Evolutionary conservation across 2,329 filamentous ascomycete species (phyloP).

Genomic region (Seiridium unicorne): DNA sequence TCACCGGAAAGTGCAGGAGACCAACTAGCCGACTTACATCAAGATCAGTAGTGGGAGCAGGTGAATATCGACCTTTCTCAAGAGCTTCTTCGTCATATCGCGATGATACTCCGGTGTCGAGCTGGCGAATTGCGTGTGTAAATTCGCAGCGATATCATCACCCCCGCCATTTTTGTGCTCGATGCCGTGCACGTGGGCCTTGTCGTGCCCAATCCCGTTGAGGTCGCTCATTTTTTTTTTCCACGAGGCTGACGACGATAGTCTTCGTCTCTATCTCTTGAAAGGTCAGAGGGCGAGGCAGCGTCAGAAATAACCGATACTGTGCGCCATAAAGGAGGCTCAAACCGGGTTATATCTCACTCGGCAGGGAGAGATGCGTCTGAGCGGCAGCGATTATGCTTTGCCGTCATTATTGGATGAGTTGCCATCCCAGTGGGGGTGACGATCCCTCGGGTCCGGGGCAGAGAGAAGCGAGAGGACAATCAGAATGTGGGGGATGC

Average conservation of each 20-base stretch:
- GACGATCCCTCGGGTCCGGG: constrained; percentile 4
- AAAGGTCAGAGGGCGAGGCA: no score
- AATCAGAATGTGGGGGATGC: not conserved
- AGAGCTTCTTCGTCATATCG: constrained; percentile 28
- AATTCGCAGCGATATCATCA: not conserved
- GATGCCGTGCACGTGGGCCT: not conserved
- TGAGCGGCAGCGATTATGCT: not conserved
- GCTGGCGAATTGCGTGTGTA: constrained; percentile 22
- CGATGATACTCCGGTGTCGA: constrained; percentile 26
- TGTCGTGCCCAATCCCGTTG: not conserved
- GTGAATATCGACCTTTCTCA: constrained; percentile 50
- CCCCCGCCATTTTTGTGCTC: not conserved
- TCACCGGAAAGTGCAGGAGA: no score
- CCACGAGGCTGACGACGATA: not conserved
- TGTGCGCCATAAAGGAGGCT: no score
- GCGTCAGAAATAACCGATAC: no score
- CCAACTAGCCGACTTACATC: constrained; percentile 27
- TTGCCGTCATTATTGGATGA: not conserved
- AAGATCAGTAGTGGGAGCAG: constrained; percentile 52
- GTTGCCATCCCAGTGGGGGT: not conserved
- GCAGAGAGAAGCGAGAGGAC: constrained; percentile 1
- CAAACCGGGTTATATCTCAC: no score
- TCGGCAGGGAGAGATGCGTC: no score
- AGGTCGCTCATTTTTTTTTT: not conserved
- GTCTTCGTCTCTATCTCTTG: no score